Evolutionary conservation across 2,329 filamentous ascomycete species (phyloP).

Genomic region (Huntiella decipiens): DNA sequence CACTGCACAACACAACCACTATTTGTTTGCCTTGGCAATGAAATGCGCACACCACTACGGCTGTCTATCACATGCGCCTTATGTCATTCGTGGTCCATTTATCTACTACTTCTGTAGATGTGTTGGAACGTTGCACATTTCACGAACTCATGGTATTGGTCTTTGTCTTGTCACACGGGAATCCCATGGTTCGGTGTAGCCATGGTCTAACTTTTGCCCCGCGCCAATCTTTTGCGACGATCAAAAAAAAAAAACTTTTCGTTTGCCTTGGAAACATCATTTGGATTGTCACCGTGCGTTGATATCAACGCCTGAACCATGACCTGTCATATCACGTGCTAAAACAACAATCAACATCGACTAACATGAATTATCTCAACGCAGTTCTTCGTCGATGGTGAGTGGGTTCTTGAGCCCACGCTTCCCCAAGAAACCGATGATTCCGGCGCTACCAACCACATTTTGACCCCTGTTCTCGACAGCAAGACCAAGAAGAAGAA

Average conservation of each 20-base stretch:
- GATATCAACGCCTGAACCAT: too few species aligned
- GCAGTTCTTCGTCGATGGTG: conserved; percentile 88
- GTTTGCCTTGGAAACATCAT: not conserved
- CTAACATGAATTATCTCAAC: conserved; percentile 1
- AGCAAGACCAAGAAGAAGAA: conserved; percentile 32
- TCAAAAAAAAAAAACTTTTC: too few species aligned
- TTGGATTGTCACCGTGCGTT: not conserved
- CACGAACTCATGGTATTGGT: too few species aligned
- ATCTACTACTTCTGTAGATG: not conserved
- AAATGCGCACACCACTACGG: too few species aligned
- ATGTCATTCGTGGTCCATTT: too few species aligned
- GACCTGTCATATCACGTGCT: too few species aligned
- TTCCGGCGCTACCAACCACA: conserved; percentile 80
- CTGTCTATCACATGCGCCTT: too few species aligned
- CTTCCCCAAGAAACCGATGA: conserved; percentile 68
- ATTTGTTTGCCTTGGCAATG: conserved; percentile 8
- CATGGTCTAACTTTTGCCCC: too few species aligned
- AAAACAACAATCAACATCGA: not conserved
- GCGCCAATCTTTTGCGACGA: too few species aligned
- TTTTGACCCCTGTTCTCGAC: conserved; percentile 39
- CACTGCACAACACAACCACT: not conserved
- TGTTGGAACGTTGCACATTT: too few species aligned
- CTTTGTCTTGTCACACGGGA: too few species aligned
- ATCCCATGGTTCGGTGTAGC: too few species aligned
- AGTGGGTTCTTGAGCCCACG: conserved; percentile 68